A percentile compares a stretch with the other conserved stretches of the same genome.
Evolutionary conservation across 257 asterid species (phyloP).

Genomic region (Ballota nigra): DNA sequence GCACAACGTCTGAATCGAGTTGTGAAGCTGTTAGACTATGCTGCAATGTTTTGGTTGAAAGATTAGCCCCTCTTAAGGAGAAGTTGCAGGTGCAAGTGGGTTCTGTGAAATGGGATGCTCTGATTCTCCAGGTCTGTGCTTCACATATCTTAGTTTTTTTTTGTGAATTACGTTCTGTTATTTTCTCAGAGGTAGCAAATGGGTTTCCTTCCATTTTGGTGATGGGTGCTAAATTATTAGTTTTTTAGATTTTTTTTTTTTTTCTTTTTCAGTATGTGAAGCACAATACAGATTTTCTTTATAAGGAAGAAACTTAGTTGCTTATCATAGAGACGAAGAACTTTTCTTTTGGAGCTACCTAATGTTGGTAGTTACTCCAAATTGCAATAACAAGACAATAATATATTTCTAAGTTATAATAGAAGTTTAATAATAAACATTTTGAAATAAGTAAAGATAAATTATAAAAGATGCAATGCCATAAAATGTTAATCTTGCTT

Average conservation of each 20-base stretch:
- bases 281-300: background rate
- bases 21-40: slow-evolving; percentile 22
- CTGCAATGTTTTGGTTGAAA: slow-evolving; percentile 20
- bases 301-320: too few species aligned
- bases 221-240: too few species aligned
- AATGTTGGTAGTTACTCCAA: too few species aligned
- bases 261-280: background rate
- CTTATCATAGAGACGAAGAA: too few species aligned
- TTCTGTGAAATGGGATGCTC: slow-evolving; percentile 13
- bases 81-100: slow-evolving; percentile 1
- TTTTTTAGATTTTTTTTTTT: too few species aligned
- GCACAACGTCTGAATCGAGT: slow-evolving; percentile 23
- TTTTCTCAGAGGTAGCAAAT: background rate
- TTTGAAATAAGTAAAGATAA: too few species aligned
- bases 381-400: too few species aligned
- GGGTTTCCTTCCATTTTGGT: background rate
- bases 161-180: background rate
- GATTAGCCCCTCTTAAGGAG: slow-evolving; percentile 20
- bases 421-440: too few species aligned
- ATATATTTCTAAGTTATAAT: too few species aligned
- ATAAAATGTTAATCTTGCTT: too few species aligned
- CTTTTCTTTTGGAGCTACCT: too few species aligned
- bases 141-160: background rate
- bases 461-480: too few species aligned
- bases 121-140: slow-evolving; percentile 15